These are phyloP conservation scores for Zhuliangozyma blackwelliae DNA, from an alignment of 1,139 yeast genomes.

Conservation along the genomic window DNA sequence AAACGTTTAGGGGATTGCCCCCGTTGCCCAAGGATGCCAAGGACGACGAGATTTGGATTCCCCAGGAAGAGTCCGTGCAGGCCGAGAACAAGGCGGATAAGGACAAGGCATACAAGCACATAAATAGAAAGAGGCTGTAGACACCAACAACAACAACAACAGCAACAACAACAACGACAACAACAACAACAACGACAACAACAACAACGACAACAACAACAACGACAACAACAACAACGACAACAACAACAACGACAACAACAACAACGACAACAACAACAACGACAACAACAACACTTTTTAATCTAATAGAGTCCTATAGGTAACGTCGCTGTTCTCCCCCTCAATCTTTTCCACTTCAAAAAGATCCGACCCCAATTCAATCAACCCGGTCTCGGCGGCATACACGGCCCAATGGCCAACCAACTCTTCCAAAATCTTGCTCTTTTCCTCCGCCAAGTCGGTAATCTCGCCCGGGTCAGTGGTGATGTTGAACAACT, in stretches of 20 bases:
- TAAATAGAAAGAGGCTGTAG: background rate
- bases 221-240: too few species aligned
- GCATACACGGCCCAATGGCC: constrained; percentile 51
- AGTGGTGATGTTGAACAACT: constrained; percentile 36
- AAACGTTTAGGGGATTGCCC: constrained; percentile 43
- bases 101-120: constrained; percentile 1
- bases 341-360: constrained; percentile 10
- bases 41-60: constrained; percentile 37
- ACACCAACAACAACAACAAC: too few species aligned
- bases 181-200: too few species aligned
- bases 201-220: too few species aligned
- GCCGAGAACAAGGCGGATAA: constrained; percentile 3
- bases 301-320: constrained; percentile 2
- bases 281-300: too few species aligned
- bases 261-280: too few species aligned
- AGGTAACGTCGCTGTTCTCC: constrained; percentile 7
- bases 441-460: constrained; percentile 28
- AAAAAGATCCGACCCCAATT: constrained; percentile 16
- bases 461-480: constrained; percentile 50
- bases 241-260: too few species aligned
- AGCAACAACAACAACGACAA: too few species aligned
- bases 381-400: constrained; percentile 51
- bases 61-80: constrained; percentile 12
- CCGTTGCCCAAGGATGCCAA: constrained; percentile 36
- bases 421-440: constrained; percentile 33